Base-by-base conservation (phyloP, 2,329 filamentous ascomycete species). In the Monilinia laxa region DNA sequence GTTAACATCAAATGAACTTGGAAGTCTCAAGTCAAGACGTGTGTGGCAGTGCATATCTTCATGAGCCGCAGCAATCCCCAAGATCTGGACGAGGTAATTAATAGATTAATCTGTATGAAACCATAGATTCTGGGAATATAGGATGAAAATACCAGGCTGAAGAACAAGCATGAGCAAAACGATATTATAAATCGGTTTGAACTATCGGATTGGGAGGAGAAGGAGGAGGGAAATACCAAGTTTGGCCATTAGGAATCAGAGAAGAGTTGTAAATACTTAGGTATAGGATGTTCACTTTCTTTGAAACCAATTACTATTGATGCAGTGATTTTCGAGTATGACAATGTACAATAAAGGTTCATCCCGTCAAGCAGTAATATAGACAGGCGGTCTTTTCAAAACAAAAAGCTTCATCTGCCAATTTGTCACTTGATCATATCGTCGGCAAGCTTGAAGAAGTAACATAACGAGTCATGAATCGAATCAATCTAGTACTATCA, bases 1-100 rank as follows among this genome's bases (percentile, higher is more conserved):
- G 31, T 62, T 20, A 62, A 16, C 28, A 25, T 10, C 45, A 45
- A 60, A 58, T 45, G 16, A 51, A 51, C 28, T 25, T 60, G 58
- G 45, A 18, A 60, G 45, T 60, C 14, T 45, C 45, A 51, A 38
- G 31, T 40, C 45, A 62, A 40, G 14, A 38, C n/a, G 31, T 51
- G 45, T 51, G 45, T 51, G 58, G 58, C 45, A 51, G 58, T 62
- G 45, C 58, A 62, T 18, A 25, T 51, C 2, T 23, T 25, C 12
- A 14, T 38, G 14, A 38, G 47, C 31, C 7, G 31, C n/a, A 62
- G 58, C 12, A 38, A 38, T 20, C 7, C 31, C 3, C 35, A 23
- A 23, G 9, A 31, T 38, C 31, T 25, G 28, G 28, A 40, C 20
- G 14, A 38, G 20, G n/a, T 38, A 51, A 38, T 51, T 16, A n/a